A percentile compares a stretch with the other conserved stretches of the same genome.
Evolutionary conservation across 441 rosid species (phyloP).

Genomic region (Pelargonium cotyledonis): DNA sequence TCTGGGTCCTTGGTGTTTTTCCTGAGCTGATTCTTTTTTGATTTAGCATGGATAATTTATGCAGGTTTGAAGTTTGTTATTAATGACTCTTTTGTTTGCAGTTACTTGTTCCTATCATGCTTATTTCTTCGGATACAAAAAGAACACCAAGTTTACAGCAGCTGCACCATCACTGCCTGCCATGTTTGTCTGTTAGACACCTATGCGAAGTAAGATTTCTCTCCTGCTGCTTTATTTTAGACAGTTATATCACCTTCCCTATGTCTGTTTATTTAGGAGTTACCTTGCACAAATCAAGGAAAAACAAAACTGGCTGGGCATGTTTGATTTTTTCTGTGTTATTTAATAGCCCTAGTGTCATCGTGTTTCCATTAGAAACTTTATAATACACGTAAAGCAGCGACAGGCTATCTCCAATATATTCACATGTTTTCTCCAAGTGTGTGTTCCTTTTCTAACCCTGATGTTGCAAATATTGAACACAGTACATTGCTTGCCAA

Average conservation of each 20-base stretch:
- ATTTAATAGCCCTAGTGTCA: neutral
- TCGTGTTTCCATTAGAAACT: neutral
- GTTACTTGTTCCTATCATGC: constrained; percentile 47
- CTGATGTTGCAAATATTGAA: constrained; percentile 7
- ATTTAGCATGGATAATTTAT: neutral
- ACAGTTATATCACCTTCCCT: neutral
- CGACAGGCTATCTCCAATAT: neutral
- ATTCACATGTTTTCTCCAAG: neutral
- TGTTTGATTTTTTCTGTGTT: neutral
- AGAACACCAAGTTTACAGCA: constrained; percentile 38
- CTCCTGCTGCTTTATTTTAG: neutral
- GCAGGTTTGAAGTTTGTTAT: neutral
- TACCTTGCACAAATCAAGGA: no score
- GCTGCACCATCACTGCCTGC: constrained; percentile 47
- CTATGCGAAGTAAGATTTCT: constrained; percentile 48
- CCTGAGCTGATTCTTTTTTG: neutral
- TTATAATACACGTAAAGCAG: neutral
- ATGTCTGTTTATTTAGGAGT: neutral
- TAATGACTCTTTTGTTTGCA: constrained; percentile 26
- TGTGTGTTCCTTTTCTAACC: constrained; percentile 17
- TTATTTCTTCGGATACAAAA: constrained; percentile 37
- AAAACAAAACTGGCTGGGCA: no score
- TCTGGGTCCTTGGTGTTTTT: neutral
- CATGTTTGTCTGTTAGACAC: constrained; percentile 44
- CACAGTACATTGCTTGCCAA: constrained; percentile 48